Conservation (phyloP, 306 rosid genomes). For the Ceratonia siliqua region DNA sequence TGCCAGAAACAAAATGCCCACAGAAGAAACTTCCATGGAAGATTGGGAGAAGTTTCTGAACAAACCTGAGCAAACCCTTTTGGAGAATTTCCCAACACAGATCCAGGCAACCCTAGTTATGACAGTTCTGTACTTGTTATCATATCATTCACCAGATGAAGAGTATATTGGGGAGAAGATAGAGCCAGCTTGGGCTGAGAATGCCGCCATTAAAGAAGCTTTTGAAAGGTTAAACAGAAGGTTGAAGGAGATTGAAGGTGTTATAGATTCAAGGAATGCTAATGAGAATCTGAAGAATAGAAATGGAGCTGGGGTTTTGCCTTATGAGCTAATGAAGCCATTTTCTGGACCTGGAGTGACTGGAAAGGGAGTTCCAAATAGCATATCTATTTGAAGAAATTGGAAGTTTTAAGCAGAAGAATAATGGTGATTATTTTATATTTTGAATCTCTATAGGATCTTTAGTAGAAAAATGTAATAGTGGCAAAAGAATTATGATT, state of each 20-base stretch:
- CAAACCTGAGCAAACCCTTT: conserved; percentile 35
- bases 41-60: conserved; percentile 42
- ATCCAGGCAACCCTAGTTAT: conserved; percentile 45
- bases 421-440: too few relatives aligned
- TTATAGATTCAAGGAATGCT: conserved; percentile 50
- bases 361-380: conserved; percentile 50
- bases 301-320: conserved; percentile 48
- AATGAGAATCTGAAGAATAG: conserved; percentile 38
- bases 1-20: conserved; percentile 47
- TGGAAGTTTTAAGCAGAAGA: background rate
- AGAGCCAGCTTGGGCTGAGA: conserved; percentile 43
- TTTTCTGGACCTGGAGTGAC: conserved; percentile 54
- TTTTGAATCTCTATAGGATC: background rate
- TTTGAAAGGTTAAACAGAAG: conserved; percentile 38
- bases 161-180: conserved; percentile 41
- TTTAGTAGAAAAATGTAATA: background rate
- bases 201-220: conserved; percentile 32
- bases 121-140: conserved; percentile 41
- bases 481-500: too few relatives aligned
- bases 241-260: conserved; percentile 43
- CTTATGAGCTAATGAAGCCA: conserved; percentile 56
- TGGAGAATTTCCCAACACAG: conserved; percentile 54
- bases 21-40: conserved; percentile 46
- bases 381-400: conserved; percentile 44
- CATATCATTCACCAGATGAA: conserved; percentile 55